These are phyloP conservation scores for Talaromyces rugulosus DNA, from an alignment of 2,329 filamentous ascomycete genomes.

Conservation along the genomic window DNA sequence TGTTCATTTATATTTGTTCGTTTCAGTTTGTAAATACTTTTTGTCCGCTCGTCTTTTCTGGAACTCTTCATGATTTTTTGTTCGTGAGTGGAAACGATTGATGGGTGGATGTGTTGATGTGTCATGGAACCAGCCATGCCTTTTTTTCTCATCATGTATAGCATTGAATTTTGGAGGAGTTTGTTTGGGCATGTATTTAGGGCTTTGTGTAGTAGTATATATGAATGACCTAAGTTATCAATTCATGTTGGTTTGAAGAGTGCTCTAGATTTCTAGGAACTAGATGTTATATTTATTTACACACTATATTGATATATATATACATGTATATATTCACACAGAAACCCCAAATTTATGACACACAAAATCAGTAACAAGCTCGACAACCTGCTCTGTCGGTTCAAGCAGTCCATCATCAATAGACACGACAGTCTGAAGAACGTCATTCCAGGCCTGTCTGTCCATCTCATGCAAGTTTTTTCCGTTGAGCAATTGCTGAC, in stretches of 20 bases:
- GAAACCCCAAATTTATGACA: conserved; percentile 11
- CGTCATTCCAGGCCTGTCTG: conserved; percentile 21
- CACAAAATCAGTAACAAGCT: conserved; percentile 8
- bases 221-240: neutral
- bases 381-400: conserved; percentile 4
- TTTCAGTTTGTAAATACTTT: conserved; percentile 2
- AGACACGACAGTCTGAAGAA: neutral
- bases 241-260: too few species aligned
- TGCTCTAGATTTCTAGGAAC: too few species aligned
- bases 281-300: too few species aligned
- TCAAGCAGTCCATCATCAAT: neutral
- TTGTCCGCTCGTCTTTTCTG: neutral
- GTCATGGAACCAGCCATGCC: neutral
- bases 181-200: neutral
- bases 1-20: neutral
- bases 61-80: neutral
- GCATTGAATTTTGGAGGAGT: neutral
- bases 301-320: too few species aligned
- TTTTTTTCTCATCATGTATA: neutral
- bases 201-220: neutral
- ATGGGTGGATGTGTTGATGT: neutral
- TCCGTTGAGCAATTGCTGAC: conserved; percentile 31
- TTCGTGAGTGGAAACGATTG: neutral
- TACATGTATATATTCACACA: neutral
- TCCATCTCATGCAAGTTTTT: conserved; percentile 49